These are phyloP conservation scores for Vaccinium corymbosum DNA, from an alignment of 148 eudicot genomes.

Conservation along the genomic window DNA sequence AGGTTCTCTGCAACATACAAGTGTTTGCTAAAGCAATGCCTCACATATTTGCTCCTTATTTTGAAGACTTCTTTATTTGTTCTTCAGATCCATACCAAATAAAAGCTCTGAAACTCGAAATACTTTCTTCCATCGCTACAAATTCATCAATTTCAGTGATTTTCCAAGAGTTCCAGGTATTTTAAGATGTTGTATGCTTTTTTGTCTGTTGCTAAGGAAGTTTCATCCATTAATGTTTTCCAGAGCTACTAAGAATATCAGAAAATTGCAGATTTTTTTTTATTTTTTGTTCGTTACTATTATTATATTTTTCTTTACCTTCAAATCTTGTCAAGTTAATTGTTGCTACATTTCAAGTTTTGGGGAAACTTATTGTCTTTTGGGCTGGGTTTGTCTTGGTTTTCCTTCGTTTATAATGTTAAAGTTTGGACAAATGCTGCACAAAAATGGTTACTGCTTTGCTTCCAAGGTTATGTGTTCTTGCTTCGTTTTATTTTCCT, in stretches of 20 bases:
- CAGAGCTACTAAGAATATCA: no score
- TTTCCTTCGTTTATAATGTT: neutral
- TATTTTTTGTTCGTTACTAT: neutral
- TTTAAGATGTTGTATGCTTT: neutral
- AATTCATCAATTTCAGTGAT: constrained; percentile 69
- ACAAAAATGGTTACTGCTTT: neutral
- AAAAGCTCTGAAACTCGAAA: constrained; percentile 87
- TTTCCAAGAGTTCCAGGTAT: constrained; percentile 93
- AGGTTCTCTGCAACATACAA: constrained; percentile 96
- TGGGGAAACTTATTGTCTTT: neutral
- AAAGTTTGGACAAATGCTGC: neutral
- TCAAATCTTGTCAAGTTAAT: neutral
- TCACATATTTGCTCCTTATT: constrained; percentile 62
- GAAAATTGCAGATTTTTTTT: neutral
- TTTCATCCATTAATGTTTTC: neutral
- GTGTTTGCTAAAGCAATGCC: constrained; percentile 95
- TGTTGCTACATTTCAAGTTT: neutral
- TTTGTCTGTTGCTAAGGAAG: neutral
- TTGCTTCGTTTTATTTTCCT: neutral
- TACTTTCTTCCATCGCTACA: constrained; percentile 77
- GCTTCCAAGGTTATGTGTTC: neutral
- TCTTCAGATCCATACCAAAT: constrained; percentile 74
- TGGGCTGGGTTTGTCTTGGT: neutral
- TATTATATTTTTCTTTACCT: neutral
- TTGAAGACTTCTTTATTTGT: constrained; percentile 83